phyloP scores from a whole-genome alignment of 2,329 filamentous ascomycete genomes.

The Epichloe hybrida region DNA sequence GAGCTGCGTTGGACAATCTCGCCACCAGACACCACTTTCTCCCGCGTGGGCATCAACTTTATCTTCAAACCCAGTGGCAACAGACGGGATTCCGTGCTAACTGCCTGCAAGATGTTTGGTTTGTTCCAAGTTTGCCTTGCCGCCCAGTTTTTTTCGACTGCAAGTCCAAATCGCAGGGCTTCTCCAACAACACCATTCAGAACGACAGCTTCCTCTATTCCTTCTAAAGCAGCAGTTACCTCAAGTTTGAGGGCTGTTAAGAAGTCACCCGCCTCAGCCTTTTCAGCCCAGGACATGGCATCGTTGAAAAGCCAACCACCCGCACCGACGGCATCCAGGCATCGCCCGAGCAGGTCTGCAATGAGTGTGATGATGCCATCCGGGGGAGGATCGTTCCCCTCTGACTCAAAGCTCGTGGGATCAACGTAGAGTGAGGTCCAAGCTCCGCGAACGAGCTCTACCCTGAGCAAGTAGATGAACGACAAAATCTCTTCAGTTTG shows the following conservation, averaged over 20 bases:
- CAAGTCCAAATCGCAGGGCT: conserved; percentile 46
- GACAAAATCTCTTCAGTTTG: conserved; percentile 55
- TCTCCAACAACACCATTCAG: conserved; percentile 53
- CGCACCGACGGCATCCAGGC: conserved; percentile 61
- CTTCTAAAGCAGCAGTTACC: conserved; percentile 57
- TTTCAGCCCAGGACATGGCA: conserved; percentile 34
- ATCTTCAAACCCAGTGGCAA: conserved; percentile 64
- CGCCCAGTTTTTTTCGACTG: conserved; percentile 20
- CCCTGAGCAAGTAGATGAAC: conserved; percentile 57
- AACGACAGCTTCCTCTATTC: conserved; percentile 53
- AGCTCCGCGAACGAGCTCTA: conserved; percentile 59
- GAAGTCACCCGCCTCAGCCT: conserved; percentile 46
- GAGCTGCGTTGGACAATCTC: conserved; percentile 55
- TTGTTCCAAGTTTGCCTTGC: conserved; percentile 22
- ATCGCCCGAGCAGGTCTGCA: conserved; percentile 56
- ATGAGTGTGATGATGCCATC: conserved; percentile 60
- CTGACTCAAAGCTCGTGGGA: conserved; percentile 31
- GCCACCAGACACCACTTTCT: conserved; percentile 54
- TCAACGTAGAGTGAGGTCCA: conserved; percentile 66
- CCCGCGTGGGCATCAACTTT: conserved; percentile 32
- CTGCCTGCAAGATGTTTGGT: conserved; percentile 28
- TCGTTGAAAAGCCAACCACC: conserved; percentile 61
- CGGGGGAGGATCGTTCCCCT: conserved; percentile 36
- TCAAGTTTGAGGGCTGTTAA: conserved; percentile 53
- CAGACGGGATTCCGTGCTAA: conserved; percentile 33